Base-by-base conservation (phyloP, 345 rosid species). In the Populus euphratica region DNA sequence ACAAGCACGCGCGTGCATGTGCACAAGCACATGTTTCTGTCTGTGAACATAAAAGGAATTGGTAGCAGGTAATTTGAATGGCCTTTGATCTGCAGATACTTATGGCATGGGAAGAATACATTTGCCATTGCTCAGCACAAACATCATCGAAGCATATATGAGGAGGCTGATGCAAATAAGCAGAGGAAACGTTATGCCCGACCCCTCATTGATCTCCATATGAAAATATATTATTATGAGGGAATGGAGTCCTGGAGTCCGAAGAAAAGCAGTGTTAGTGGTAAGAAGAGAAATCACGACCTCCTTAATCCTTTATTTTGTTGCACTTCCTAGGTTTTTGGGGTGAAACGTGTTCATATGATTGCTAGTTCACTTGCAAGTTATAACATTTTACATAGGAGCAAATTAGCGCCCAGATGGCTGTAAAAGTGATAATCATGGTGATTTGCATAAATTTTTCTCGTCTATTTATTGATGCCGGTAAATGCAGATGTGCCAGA, bases 121-220 rank as follows among this genome's bases (percentile, higher is more conserved):
- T 96, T 94, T 88, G 94, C 98, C 62, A 91, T 94, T 81, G 95
- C 97, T 59, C 98, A 90, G 80, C 99, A 94, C 88, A 96, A 94
- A 84, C 97, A 92, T 84, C 97, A 91, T 78, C 88, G 77, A 70
- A 89, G 83, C 73, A 86, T 94, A 84, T 94, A 96, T 21, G 99
- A 96, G 85, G 98, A 94, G 86, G 98, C 98, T 59, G 98, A 94
- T 86, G 93, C 97, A 76, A 94, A 93, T 84, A 96, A 96, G 87
- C 84, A 96, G 74, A 91, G 97, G 85, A 94, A 94, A 86, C 88
- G 94, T 69, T 91, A 94, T 69, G 98, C 99, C 56, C 89, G 97
- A 59, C 98, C 97, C 75, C 92, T 96, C 41, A 91, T 94, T 75
- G 97, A 94, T 87, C 95, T 90, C 75, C 98, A 94, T n/a, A 90